Evolutionary conservation across 129 eudicot genomes (phyloP), one percentile per base, ranked within the genome.

Genomic region (Flaveria sonorensis): DNA sequence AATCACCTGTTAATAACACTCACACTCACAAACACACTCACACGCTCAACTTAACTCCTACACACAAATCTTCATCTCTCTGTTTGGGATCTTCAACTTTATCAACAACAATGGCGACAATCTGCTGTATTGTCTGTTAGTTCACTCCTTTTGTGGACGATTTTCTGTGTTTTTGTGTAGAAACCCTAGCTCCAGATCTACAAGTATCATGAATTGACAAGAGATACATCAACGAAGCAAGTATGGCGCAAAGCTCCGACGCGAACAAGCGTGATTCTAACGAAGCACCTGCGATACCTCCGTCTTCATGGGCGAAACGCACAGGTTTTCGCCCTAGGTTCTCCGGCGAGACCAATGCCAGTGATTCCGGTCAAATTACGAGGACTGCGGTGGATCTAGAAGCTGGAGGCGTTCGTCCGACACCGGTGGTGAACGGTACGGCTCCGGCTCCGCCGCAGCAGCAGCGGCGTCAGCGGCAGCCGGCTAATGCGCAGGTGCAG

Each of bases 311-410:
- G 99, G 99, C 99, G 21, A 95, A 95, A 77, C 86, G 88, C 46
- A 95, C 99, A 43, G 97, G 97, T 10, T 95, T 95, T 75, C 93
- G 90, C 16, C 99, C 99, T 10, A 95, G 93, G 74, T 95, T 91
- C 84, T 95, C 99, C 40, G 97, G 99, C 4, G 99, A 95, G 86
- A 83, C 97, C 72, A 89, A 81, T 84, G 92, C 97, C 26, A 77
- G 67, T 62, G 88, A 91, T 71, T 91, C 97, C 47, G 97, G 93
- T 13, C 90, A 65, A 72, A 76, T 90, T 70, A n/a, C 81, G 15
- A 14, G 78, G 7, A 70, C 77, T 47, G 89, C 89, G 32, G 65
- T 72, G 18, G 95, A 87, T 85, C 83, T 85, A 6, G 96, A 93
- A 71, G 67, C 85, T 9, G 94, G 95, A n/a, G 89, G 96, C 6